Base-by-base conservation (phyloP, 2,329 filamentous ascomycete species). In the Hymenoscyphus fructigenus region DNA sequence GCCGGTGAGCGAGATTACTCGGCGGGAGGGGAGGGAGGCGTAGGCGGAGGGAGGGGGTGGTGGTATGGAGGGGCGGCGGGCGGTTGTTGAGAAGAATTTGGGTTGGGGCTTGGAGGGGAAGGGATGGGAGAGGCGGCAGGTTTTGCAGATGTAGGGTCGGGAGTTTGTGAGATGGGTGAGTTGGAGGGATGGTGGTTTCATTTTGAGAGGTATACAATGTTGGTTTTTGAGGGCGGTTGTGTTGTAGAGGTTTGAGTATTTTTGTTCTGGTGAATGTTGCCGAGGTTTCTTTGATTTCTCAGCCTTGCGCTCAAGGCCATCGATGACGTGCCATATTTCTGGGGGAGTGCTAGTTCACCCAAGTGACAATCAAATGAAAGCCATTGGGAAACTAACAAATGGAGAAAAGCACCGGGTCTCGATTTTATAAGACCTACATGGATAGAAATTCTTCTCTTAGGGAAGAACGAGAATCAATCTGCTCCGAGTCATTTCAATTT, bases 1-100 rank as follows among this genome's bases (percentile, higher is more conserved):
- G 2, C 95, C 95, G 17, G 88, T 85, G 67, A 98, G 81, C 50
- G 89, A 89, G 70, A 99, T 88, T 56, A 98, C 83, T 61, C 88
- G 87, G 59, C 95, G 91, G 69, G 89, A 89, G n/a, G 85, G 79
- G 67, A 98, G 85, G 29, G 77, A 76, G 15, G 85, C 79, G 76
- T 85, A 74, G 70, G 80, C 81, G 65, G 83, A 73, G 2, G 76
- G 29, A 1, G 83, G 81, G 15, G 83, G 82, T 47, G 77, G 75
- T 14, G 80, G 78, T 2, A n/a, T 20, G 72, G 72, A 61, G 72
- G 15, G 64, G 15, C 28, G 56, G 29, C 29, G 15, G 36, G 59
- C 23, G 61, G 44, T 65, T 9, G 60, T 59, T 62, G 64, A 47
- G 55, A 44, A n/a, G 29, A 32, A 57, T 34, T n/a, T 20, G 47